These are phyloP conservation scores for Brachypodium distachyon DNA, from an alignment of 202 grass and related monocot species.

Conservation along the genomic window DNA sequence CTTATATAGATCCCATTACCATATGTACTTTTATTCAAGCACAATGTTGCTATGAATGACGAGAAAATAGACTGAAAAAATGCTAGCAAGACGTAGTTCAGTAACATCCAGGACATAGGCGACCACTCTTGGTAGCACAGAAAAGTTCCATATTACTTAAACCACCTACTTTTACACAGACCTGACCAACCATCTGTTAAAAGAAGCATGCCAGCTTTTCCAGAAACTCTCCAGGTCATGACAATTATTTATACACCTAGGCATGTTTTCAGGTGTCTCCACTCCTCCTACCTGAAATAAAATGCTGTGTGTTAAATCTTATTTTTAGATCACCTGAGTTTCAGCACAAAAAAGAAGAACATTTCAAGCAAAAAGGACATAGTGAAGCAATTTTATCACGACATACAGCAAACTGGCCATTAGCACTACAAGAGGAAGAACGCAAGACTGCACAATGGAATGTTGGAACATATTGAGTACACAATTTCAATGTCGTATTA, in stretches of 20 bases:
- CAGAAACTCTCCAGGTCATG: conserved; percentile 93
- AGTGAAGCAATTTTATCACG: not conserved
- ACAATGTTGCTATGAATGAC: not conserved
- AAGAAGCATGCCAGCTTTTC: conserved; percentile 99
- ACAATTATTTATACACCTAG: conserved; percentile 90
- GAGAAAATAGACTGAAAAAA: not conserved
- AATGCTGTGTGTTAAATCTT: conserved; percentile 9
- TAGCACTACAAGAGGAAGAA: not conserved
- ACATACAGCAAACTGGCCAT: not conserved
- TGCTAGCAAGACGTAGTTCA: not conserved
- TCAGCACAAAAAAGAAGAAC: not conserved
- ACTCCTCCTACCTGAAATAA: conserved; percentile 67
- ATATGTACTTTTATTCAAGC: not conserved
- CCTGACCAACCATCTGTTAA: conserved; percentile 98
- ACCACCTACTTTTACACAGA: conserved; percentile 22
- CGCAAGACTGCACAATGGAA: not conserved
- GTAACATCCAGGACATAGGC: not conserved
- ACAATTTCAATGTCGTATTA: conserved; percentile 31
- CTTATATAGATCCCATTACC: not conserved
- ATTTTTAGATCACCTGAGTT: not conserved
- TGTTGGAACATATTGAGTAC: not conserved
- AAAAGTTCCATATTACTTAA: conserved; percentile 14
- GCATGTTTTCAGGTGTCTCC: conserved; percentile 93
- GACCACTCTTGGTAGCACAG: not conserved
- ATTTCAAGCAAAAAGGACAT: not conserved